Percentiles rank a stretch among this genome's conserved stretches.
Conservation (phyloP, 306 rosid genomes). For the Sindora glabra region DNA sequence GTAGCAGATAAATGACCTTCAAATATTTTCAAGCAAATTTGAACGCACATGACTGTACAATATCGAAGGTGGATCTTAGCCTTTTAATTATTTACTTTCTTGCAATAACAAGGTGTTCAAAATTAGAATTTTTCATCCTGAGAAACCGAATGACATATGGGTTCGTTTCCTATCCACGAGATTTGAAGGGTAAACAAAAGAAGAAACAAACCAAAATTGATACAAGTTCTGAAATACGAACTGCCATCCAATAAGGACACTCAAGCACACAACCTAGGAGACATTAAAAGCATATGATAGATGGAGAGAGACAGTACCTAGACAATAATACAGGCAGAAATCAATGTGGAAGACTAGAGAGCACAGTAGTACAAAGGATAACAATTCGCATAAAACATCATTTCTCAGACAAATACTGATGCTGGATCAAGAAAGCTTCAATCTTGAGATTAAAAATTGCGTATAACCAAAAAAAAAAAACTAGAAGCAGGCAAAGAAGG, state of each 20-base stretch:
- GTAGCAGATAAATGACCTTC: too few species aligned
- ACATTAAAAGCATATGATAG: neutral
- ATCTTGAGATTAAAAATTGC: neutral
- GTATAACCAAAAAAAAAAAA: neutral
- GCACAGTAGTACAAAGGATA: neutral
- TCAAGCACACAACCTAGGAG: neutral
- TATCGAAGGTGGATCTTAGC: constrained; percentile 4
- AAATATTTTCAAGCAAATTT: neutral
- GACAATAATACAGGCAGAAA: neutral
- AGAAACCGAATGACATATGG: neutral
- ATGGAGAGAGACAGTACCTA: neutral
- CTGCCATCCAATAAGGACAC: neutral
- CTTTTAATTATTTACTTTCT: neutral
- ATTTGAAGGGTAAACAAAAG: neutral
- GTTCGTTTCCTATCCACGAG: neutral
- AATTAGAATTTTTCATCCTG: neutral
- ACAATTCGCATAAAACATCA: neutral
- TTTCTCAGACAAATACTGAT: neutral
- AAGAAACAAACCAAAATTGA: too few species aligned
- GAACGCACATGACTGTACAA: neutral
- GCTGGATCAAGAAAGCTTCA: neutral
- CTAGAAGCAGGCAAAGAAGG: neutral
- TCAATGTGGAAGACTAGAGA: constrained; percentile 6
- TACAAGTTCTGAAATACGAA: neutral
- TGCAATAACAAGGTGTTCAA: neutral